Percentiles rank a stretch among this genome's conserved stretches.
Evolutionary conservation across 2,329 filamentous ascomycete species (phyloP).

Genomic region (Cylindrodendrum hubeiense): DNA sequence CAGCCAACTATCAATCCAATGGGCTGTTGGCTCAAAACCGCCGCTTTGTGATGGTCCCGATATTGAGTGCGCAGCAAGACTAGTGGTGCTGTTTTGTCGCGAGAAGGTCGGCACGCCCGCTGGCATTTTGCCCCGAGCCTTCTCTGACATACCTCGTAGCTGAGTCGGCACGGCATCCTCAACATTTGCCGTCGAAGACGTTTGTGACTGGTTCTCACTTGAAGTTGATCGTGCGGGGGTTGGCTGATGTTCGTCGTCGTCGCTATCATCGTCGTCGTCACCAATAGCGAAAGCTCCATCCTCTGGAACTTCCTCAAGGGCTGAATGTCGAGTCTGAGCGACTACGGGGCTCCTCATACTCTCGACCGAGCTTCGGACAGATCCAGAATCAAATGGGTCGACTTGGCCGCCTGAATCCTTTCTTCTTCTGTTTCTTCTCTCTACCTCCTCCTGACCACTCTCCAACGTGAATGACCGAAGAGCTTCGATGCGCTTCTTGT

Average conservation of each 20-base stretch:
- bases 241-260: conserved; percentile 68
- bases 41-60: conserved; percentile 67
- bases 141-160: conserved; percentile 94
- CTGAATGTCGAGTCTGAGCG: conserved; percentile 39
- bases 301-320: conserved; percentile 61
- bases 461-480: conserved; percentile 91
- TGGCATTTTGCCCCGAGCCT: conserved; percentile 95
- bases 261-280: conserved; percentile 77
- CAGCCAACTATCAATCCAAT: conserved; percentile 96
- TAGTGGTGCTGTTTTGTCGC: conserved; percentile 89
- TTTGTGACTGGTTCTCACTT: conserved; percentile 71
- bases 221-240: conserved; percentile 74
- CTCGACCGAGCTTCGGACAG: conserved; percentile 74
- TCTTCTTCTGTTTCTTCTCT: conserved; percentile 78
- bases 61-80: conserved; percentile 75
- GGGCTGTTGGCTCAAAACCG: conserved; percentile 81
- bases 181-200: conserved; percentile 74
- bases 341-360: conserved; percentile 72
- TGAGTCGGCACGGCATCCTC: conserved; percentile 88
- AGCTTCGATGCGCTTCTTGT: conserved; percentile 85
- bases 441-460: conserved; percentile 91
- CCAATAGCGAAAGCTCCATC: conserved; percentile 89
- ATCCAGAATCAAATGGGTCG: conserved; percentile 63
- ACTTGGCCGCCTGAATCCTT: conserved; percentile 71
- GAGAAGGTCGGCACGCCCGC: conserved; percentile 86